Conservation (phyloP, 192 early-diverging fungal genomes). For the Podila epicladia region DNA sequence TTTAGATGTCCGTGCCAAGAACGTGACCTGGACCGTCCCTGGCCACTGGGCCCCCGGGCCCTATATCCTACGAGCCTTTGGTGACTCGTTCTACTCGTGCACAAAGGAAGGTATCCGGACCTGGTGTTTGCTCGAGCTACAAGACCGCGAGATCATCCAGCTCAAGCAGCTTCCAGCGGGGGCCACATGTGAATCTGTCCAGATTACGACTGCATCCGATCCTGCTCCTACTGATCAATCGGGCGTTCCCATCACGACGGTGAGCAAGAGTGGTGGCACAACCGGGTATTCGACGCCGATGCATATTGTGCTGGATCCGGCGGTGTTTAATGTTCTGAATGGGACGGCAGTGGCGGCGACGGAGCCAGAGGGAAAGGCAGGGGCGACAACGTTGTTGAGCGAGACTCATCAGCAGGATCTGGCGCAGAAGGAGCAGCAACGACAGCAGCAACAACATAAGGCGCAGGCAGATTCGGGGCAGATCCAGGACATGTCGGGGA, state of each 20-base stretch:
- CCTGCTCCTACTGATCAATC: not conserved
- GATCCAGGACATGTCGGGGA: too few relatives aligned
- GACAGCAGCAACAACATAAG: too few relatives aligned
- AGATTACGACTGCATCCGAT: not conserved
- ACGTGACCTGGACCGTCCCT: constrained; percentile 34
- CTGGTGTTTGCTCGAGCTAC: constrained; percentile 10
- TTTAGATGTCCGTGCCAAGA: constrained; percentile 18
- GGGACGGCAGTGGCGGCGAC: too few relatives aligned
- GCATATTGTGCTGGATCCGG: not conserved
- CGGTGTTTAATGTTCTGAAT: not conserved
- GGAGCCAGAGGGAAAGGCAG: too few relatives aligned
- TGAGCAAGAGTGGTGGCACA: not conserved
- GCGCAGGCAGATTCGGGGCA: too few relatives aligned
- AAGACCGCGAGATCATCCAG: constrained; percentile 20
- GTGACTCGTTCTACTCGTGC: constrained; percentile 17
- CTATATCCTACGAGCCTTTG: constrained; percentile 36
- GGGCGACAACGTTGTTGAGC: too few relatives aligned
- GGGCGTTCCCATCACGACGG: not conserved
- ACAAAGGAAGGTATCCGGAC: constrained; percentile 3
- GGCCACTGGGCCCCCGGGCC: constrained; percentile 8
- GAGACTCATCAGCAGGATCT: too few relatives aligned
- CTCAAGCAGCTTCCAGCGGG: not conserved
- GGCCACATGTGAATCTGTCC: not conserved
- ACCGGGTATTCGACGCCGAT: not conserved
- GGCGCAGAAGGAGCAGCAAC: too few relatives aligned